Evolutionary conservation across 2,329 filamentous ascomycete genomes (phyloP), one percentile per base, ranked within the genome.

Genomic region (Aspergillus vadensis): DNA sequence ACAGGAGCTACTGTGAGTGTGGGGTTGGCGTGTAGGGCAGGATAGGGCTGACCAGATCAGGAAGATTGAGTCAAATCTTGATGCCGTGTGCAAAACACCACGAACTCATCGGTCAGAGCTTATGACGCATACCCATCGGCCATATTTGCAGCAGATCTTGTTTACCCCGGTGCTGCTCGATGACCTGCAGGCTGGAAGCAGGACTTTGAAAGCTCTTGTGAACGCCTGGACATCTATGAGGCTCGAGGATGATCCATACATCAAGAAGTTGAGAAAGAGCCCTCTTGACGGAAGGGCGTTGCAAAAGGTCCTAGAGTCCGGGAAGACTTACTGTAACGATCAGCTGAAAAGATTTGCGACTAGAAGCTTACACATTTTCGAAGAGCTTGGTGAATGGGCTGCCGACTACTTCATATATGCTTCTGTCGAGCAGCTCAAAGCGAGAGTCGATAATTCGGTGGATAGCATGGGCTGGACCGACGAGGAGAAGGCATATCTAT

Each of bases 41-140:
- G 57, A 38, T 41, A 5, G 8, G 39, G 19, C 58, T 60, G 48
- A 60, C 27, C 43, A 21, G 4, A 27, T 14, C 50, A 81, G 81
- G 51, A 71, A 74, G 4, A 82, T 96, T 6, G 92, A 96, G 71
- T 65, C 72, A 3, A 91, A 89, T 43, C 78, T 97, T 47, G 83
- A 92, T 71, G 85, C 91, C 1, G 79, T 85, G 32, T 90, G 88
- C 64, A 84, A 83, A 61, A 88, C 88, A 0, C 92, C 92, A 0
- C 88, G 84, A 2, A 69, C 83, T 1, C 85, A 93, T 69, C 83
- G 89, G 2, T 83, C 85, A 12, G 90, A 95, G 64, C 82, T 96
- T 3, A 72, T 90, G n/a, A 79, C 80, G 17, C 82, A 86, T 66
- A 87, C 90, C 2, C 88, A 91, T 65, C 85, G 80, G n/a, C 92